These are phyloP conservation scores for Syzygium jambos DNA, from an alignment of 345 rosid species.

Conservation along the genomic window DNA sequence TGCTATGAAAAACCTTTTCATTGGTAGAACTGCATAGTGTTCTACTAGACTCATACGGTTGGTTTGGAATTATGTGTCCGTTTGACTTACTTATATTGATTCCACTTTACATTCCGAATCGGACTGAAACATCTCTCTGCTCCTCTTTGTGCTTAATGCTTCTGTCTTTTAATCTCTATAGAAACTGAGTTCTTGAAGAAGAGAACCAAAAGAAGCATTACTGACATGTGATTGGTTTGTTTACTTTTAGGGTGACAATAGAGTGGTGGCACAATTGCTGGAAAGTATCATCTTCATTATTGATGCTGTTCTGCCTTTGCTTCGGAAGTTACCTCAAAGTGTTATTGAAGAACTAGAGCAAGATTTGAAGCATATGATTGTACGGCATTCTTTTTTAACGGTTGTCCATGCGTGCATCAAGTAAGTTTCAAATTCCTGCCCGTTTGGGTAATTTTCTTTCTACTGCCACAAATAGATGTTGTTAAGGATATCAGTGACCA, in stretches of 20 bases:
- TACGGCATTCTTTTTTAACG: constrained; percentile 89
- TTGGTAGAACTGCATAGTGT: neutral
- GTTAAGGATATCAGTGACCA: neutral
- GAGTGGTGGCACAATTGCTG: constrained; percentile 73
- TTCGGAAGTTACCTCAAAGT: constrained; percentile 69
- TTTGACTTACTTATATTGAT: neutral
- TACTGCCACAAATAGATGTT: neutral
- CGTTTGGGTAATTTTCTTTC: neutral
- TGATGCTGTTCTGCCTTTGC: constrained; percentile 79
- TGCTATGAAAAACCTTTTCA: neutral
- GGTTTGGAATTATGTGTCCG: neutral
- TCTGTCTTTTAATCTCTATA: neutral
- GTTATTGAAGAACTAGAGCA: constrained; percentile 89
- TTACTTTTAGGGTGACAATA: constrained; percentile 70
- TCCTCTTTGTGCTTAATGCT: neutral
- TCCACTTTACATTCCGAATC: neutral
- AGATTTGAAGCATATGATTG: constrained; percentile 94
- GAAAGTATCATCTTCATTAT: constrained; percentile 93
- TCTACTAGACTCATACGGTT: neutral
- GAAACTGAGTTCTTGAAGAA: neutral
- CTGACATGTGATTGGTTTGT: constrained; percentile 1
- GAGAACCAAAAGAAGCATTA: neutral
- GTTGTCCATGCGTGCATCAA: constrained; percentile 98
- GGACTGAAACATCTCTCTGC: neutral
- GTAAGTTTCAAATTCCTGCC: constrained; percentile 28